A percentile compares a stretch with the other conserved stretches of the same genome.
phyloP scores from a whole-genome alignment of 2,329 filamentous ascomycete genomes.

The Gaeumannomyces tritici region DNA sequence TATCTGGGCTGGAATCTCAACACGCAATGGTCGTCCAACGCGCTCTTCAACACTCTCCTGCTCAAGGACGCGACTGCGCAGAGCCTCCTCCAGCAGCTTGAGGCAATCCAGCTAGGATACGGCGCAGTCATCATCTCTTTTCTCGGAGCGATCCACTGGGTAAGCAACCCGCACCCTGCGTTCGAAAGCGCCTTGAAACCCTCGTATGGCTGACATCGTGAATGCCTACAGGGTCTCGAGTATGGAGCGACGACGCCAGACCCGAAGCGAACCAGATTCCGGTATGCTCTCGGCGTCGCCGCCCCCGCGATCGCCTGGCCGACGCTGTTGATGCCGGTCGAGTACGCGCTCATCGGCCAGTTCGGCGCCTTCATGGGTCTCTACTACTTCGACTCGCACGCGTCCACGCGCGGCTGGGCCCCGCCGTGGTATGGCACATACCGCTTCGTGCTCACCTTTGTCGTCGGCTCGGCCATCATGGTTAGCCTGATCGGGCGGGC shows the following conservation, averaged over 20 bases:
- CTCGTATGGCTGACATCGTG: neutral
- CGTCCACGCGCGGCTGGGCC: constrained; percentile 65
- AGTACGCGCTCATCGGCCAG: constrained; percentile 78
- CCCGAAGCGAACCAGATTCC: constrained; percentile 56
- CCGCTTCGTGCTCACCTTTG: constrained; percentile 83
- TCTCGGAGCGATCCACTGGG: constrained; percentile 87
- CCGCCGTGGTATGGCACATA: constrained; percentile 83
- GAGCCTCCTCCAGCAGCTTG: constrained; percentile 62
- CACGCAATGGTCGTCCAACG: constrained; percentile 48
- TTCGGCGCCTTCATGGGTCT: constrained; percentile 77
- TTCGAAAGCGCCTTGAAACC: neutral
- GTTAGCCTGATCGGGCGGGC: constrained; percentile 73
- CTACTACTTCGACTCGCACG: constrained; percentile 75
- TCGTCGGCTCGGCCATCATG: constrained; percentile 76
- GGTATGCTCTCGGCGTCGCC: constrained; percentile 75
- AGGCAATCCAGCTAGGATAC: constrained; percentile 84
- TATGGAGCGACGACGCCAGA: constrained; percentile 61
- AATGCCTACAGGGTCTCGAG: constrained; percentile 55
- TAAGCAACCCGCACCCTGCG: constrained; percentile 13
- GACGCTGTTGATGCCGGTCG: constrained; percentile 72
- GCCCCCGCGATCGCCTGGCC: constrained; percentile 82
- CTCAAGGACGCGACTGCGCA: constrained; percentile 63
- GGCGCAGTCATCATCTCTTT: constrained; percentile 91
- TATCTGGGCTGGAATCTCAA: constrained; percentile 79
- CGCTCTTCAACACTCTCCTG: constrained; percentile 54